Base-by-base conservation (phyloP, 495 filamentous ascomycete genomes). In the Penicillium atrosanguineum region DNA sequence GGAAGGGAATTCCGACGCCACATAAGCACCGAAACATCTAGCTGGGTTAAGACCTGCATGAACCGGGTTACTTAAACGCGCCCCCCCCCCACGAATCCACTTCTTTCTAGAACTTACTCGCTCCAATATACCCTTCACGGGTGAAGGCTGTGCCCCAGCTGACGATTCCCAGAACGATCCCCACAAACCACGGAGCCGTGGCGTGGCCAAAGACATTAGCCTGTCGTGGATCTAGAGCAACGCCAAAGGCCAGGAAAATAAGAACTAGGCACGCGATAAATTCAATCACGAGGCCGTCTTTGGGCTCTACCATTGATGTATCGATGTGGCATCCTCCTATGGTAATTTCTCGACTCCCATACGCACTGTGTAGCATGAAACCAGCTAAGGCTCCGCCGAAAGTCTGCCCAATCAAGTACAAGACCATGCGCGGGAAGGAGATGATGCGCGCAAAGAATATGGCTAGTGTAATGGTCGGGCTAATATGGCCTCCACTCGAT, bases 171-270 rank as follows among this genome's bases (percentile, higher is more conserved):
- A 84, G 45, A 2, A 72, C 59, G 29, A 79, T 56, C 0, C 80
- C 82, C 11, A 84, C 79, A 14, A 83, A 67, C 48, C 80, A 69
- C 1, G 80, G 82, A 4, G 74, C 72, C 16, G 76, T 58, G 1
- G 76, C 70, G 14, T 73, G 77, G 0, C 81, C 81, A 56, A 79
- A 82, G 5, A 82, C 61, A 9, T 72, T 50, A 6, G 64, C 65
- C 55, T 83, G 80, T 12, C 81, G 66, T 7, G 82, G 81, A 57
- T 85, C 81, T 0, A 87, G 69, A 11, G 77, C 82, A n/a, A 80
- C 72, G 3, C 82, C 80, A 60, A 75, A 75, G 4, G 68, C 56
- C 34, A 75, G 51, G 46, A 69, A 74, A 18, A 80, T 60, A 15
- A 79, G 49, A 21, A 64, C 62, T 41, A 75, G 63, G n/a, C 69